phyloP scores from a whole-genome alignment of 345 rosid species.

The Populus nigra region DNA sequence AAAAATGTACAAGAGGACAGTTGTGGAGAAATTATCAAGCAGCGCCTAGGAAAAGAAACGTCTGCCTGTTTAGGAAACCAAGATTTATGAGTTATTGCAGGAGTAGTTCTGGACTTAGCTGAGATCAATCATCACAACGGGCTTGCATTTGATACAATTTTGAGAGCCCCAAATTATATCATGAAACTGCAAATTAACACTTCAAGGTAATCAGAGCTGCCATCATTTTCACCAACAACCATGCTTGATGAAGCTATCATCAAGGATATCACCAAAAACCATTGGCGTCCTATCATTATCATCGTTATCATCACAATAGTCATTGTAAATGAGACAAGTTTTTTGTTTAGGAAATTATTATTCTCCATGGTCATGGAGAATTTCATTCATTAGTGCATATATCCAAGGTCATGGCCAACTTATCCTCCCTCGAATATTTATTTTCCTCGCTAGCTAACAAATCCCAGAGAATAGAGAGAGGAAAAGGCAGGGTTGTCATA shows the following conservation, averaged over 20 bases:
- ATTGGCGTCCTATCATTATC: neutral
- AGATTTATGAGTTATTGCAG: neutral
- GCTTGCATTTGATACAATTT: no score
- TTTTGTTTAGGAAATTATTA: neutral
- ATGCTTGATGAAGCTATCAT: constrained; percentile 11
- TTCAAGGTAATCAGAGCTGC: no score
- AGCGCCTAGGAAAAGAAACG: neutral
- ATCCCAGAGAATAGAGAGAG: neutral
- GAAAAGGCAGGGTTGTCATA: neutral
- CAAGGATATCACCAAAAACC: neutral
- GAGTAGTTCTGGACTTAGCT: neutral
- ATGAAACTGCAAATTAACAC: neutral
- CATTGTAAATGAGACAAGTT: constrained; percentile 19
- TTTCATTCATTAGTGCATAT: neutral
- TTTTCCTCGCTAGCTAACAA: neutral
- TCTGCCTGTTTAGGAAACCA: neutral
- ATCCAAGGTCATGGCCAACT: neutral
- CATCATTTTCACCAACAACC: constrained; percentile 27
- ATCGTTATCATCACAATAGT: constrained; percentile 18
- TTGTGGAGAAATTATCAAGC: neutral
- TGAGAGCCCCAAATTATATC: neutral
- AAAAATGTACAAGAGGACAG: neutral
- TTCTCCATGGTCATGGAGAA: neutral
- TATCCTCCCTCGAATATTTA: neutral
- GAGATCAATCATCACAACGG: neutral